Percentiles rank a stretch among this genome's conserved stretches.
Conservation (phyloP, 306 rosid genomes). For the Cucurbita maxima region DNA sequence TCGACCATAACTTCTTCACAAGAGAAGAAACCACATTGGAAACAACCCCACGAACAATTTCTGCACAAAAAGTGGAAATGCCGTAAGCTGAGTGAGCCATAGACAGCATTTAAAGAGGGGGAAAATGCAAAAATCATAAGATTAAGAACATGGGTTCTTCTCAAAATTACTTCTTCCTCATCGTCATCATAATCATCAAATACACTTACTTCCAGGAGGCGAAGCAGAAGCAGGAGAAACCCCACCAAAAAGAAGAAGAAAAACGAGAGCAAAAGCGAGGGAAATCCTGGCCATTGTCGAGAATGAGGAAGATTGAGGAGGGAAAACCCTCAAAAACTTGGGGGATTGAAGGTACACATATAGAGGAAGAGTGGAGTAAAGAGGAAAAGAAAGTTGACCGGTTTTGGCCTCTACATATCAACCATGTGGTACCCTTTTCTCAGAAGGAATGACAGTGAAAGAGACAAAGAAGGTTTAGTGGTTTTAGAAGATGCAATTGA, state of each 20-base stretch:
- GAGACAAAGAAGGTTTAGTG: constrained; percentile 20
- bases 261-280: constrained; percentile 26
- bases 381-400: constrained; percentile 16
- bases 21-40: constrained; percentile 71
- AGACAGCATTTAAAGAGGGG: neutral
- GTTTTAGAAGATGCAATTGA: constrained; percentile 18
- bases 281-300: constrained; percentile 33
- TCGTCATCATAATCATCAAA: neutral
- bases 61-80: constrained; percentile 31
- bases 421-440: constrained; percentile 18
- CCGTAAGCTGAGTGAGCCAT: neutral
- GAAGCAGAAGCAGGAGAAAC: constrained; percentile 60
- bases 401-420: constrained; percentile 17
- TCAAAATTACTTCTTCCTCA: neutral
- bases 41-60: constrained; percentile 59
- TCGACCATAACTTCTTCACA: constrained; percentile 75
- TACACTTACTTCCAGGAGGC: constrained; percentile 70
- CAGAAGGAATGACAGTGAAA: constrained; percentile 17
- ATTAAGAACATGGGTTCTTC: neutral
- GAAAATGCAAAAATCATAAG: neutral
- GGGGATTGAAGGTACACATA: constrained; percentile 21
- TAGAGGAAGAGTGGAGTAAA: constrained; percentile 24
- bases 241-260: constrained; percentile 33
- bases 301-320: constrained; percentile 11
- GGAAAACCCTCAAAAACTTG: constrained; percentile 16